phyloP scores from a whole-genome alignment of 83 land plant genomes.

The Picea abies region DNA sequence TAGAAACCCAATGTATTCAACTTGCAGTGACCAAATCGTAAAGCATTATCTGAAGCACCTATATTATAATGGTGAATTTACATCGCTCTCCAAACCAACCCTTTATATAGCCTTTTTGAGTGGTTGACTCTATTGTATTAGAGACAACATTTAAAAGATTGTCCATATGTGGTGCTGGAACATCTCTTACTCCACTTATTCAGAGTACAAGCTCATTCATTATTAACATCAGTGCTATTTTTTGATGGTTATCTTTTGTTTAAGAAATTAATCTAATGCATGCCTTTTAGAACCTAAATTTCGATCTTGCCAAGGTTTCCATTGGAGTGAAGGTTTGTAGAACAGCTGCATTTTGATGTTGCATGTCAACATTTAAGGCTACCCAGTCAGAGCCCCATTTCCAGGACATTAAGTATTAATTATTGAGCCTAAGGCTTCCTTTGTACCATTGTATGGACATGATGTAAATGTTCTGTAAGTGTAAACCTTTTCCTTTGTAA shows the following conservation, averaged over 20 bases:
- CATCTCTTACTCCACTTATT: too few species aligned
- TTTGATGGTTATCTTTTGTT: background rate
- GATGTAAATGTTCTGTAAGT: background rate
- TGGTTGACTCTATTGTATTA: background rate
- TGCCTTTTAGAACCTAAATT: background rate
- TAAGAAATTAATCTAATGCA: background rate
- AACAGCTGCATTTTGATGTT: background rate
- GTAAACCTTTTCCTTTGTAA: background rate
- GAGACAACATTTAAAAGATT: background rate
- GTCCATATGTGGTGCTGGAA: too few species aligned
- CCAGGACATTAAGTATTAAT: too few species aligned
- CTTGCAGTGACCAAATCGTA: background rate
- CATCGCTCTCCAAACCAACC: background rate
- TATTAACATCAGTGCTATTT: background rate
- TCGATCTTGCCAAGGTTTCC: background rate
- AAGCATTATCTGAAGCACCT: background rate
- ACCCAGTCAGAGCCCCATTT: too few species aligned
- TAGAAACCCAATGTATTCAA: background rate
- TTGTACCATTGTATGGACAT: background rate
- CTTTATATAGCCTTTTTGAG: background rate
- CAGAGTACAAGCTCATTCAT: background rate
- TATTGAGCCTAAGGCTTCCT: too few species aligned
- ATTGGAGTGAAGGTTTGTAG: background rate
- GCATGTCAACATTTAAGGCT: background rate
- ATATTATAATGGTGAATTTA: background rate